Evolutionary conservation across 495 filamentous ascomycete species (phyloP).

Genomic region (Tricharina praecox): DNA sequence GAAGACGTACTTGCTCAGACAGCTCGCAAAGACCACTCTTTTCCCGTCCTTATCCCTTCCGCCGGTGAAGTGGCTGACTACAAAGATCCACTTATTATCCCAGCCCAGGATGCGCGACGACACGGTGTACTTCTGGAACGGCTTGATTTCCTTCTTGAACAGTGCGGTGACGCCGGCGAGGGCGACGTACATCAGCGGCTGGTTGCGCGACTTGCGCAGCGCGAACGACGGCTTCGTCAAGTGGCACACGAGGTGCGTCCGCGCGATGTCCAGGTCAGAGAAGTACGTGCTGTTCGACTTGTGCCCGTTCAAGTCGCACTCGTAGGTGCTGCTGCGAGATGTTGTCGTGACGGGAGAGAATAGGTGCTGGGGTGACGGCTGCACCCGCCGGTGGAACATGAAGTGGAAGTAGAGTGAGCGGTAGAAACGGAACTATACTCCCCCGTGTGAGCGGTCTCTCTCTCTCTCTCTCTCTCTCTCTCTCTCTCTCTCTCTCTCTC

Average conservation of each 20-base stretch:
- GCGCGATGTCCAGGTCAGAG: constrained; percentile 56
- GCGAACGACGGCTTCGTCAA: constrained; percentile 30
- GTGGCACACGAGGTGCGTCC: constrained; percentile 43
- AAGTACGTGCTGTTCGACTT: constrained; percentile 78
- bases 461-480: no score
- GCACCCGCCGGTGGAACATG: constrained; percentile 32
- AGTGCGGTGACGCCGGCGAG: constrained; percentile 50
- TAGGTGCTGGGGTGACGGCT: constrained; percentile 30
- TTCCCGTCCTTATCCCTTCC: constrained; percentile 28
- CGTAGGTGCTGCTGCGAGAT: constrained; percentile 42
- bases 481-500: no score
- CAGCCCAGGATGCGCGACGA: constrained; percentile 52
- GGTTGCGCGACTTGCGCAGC: constrained; percentile 1
- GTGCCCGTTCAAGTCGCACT: constrained; percentile 72
- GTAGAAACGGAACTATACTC: constrained; percentile 45
- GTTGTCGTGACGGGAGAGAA: constrained; percentile 49
- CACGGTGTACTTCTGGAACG: constrained; percentile 54
- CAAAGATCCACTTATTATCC: constrained; percentile 75
- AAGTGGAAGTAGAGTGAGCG: constrained; percentile 44
- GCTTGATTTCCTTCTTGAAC: constrained; percentile 54
- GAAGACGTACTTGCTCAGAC: constrained; percentile 72
- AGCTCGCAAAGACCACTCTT: constrained; percentile 51
- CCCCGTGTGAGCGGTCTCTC: no score
- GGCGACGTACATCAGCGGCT: constrained; percentile 39
- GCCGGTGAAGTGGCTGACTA: constrained; percentile 51